A percentile compares a stretch with the other conserved stretches of the same genome.
Conservation (phyloP, 2,329 filamentous ascomycete genomes). For the Colletotrichum liaoningense region DNA sequence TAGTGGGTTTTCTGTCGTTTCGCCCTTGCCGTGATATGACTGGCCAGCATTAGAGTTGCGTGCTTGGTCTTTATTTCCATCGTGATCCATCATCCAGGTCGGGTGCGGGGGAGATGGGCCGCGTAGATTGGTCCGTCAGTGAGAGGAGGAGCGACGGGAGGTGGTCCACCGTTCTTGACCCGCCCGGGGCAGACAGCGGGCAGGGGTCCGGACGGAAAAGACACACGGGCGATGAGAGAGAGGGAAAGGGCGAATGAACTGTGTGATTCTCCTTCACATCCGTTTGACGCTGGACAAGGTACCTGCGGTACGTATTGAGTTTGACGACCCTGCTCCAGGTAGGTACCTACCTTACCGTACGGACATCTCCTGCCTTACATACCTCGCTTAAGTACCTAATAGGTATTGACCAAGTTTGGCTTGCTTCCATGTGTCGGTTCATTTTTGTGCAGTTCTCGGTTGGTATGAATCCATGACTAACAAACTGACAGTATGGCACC, state of each 20-base stretch:
- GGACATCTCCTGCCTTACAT: no score
- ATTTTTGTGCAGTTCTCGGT: background rate
- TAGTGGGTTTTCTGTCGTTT: no score
- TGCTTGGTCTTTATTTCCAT: constrained; percentile 10
- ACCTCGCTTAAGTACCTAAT: background rate
- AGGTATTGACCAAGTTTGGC: background rate
- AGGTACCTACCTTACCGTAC: no score
- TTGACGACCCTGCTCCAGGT: background rate
- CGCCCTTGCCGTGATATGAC: background rate
- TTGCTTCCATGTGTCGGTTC: background rate
- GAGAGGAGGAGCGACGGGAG: background rate
- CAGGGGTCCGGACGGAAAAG: constrained; percentile 1
- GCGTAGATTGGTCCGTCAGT: constrained; percentile 14
- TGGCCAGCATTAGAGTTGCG: background rate
- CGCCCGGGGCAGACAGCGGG: background rate
- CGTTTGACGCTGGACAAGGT: background rate
- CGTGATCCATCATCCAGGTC: background rate
- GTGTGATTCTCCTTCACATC: background rate
- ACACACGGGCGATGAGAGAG: background rate
- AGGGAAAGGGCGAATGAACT: background rate
- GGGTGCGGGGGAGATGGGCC: constrained; percentile 10
- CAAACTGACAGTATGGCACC: background rate
- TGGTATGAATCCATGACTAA: background rate
- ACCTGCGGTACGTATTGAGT: background rate
- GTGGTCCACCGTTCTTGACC: background rate